Conservation (phyloP, 257 asterid species). For the Apocynum venetum region DNA sequence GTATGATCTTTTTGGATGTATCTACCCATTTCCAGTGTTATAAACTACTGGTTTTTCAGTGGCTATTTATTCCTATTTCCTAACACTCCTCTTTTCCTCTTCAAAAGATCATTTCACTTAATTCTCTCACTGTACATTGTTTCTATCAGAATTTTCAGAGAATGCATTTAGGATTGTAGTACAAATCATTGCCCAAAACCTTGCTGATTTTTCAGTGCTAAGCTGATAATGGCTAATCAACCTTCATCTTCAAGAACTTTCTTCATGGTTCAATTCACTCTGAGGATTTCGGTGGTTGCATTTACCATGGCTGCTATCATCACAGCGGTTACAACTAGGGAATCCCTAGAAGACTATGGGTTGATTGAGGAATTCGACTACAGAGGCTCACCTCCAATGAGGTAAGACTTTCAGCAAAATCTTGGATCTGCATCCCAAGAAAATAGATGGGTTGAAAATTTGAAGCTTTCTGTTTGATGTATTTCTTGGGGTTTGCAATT, state of each 20-base stretch:
- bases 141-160: not conserved
- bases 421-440: not conserved
- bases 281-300: constrained; percentile 6
- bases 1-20: not conserved
- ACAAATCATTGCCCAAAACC: not conserved
- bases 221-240: constrained; percentile 6
- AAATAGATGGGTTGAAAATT: too few species aligned
- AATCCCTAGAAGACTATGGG: not conserved
- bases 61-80: not conserved
- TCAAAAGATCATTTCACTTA: not conserved
- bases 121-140: not conserved
- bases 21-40: not conserved
- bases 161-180: not conserved
- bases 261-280: constrained; percentile 7
- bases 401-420: not conserved
- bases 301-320: constrained; percentile 12
- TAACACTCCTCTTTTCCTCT: not conserved
- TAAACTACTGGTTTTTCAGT: too few species aligned
- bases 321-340: not conserved
- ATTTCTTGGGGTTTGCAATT: not conserved
- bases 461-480: not conserved
- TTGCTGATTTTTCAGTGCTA: not conserved
- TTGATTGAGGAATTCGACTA: not conserved
- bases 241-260: not conserved
- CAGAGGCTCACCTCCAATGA: constrained; percentile 8